Evolutionary conservation across 2,329 filamentous ascomycete species (phyloP).

Genomic region (Hypoxylon sp.): DNA sequence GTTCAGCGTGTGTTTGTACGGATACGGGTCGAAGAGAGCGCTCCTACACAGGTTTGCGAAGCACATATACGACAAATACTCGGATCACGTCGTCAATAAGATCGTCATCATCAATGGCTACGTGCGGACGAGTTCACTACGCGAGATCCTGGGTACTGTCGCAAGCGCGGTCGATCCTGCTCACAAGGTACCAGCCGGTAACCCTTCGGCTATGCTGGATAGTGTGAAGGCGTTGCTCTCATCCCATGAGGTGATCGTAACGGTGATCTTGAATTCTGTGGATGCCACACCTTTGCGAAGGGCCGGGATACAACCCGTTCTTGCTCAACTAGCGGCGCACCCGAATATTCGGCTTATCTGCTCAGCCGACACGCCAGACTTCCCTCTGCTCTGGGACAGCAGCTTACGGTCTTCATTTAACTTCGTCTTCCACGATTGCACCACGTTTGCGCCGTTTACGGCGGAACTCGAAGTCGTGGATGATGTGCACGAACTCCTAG

Average conservation of each 20-base stretch:
- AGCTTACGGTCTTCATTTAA: slow-evolving; percentile 85
- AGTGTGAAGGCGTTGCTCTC: slow-evolving; percentile 75
- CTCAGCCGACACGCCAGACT: slow-evolving; percentile 90
- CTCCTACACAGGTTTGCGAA: slow-evolving; percentile 83
- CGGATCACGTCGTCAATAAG: slow-evolving; percentile 62
- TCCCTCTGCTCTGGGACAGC: slow-evolving; percentile 90
- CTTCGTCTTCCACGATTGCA: slow-evolving; percentile 94
- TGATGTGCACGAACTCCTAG: slow-evolving; percentile 88
- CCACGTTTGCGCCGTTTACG: slow-evolving; percentile 84
- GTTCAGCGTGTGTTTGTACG: slow-evolving; percentile 92
- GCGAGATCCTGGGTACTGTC: slow-evolving; percentile 79
- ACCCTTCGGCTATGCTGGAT: slow-evolving; percentile 78
- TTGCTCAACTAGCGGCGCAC: slow-evolving; percentile 83
- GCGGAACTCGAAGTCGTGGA: slow-evolving; percentile 88
- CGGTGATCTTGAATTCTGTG: slow-evolving; percentile 86
- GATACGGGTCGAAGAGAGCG: slow-evolving; percentile 88
- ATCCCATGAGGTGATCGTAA: slow-evolving; percentile 66
- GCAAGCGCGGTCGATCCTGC: slow-evolving; percentile 72
- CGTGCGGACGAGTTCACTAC: slow-evolving; percentile 73
- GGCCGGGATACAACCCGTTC: slow-evolving; percentile 75
- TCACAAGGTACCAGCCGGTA: slow-evolving; percentile 69
- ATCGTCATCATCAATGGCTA: slow-evolving; percentile 94
- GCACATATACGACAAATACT: slow-evolving; percentile 69
- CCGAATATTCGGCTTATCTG: slow-evolving; percentile 80
- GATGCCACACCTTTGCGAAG: slow-evolving; percentile 85